Percentiles rank a stretch among this genome's conserved stretches.
Evolutionary conservation across 2,329 filamentous ascomycete genomes (phyloP).

Genomic region (Septoria linicola): DNA sequence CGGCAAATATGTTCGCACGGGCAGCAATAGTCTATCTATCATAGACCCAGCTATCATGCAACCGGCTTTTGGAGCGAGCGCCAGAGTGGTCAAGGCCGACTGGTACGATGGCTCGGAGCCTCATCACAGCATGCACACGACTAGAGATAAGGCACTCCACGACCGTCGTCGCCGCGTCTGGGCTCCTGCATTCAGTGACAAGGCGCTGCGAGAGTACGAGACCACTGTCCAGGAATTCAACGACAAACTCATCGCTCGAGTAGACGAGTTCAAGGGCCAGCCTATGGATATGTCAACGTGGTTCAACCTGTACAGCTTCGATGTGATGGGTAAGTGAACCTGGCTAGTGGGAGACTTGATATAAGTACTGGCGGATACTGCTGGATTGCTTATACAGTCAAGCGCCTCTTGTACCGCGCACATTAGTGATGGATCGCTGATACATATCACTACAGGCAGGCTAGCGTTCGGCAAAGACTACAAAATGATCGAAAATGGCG

Average conservation of each 20-base stretch:
- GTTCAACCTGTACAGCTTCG: constrained; percentile 47
- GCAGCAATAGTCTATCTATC: constrained; percentile 41
- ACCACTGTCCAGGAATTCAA: constrained; percentile 39
- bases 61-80: constrained; percentile 40
- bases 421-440: too few relatives aligned
- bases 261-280: constrained; percentile 30
- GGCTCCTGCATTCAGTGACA: constrained; percentile 45
- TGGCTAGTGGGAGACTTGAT: constrained; percentile 12
- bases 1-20: constrained; percentile 40
- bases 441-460: constrained; percentile 15
- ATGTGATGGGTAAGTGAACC: constrained; percentile 41
- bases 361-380: too few relatives aligned
- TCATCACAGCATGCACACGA: constrained; percentile 41
- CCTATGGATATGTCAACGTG: constrained; percentile 43
- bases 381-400: too few relatives aligned
- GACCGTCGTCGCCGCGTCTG: constrained; percentile 44
- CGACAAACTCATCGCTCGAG: constrained; percentile 37
- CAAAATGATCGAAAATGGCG: constrained; percentile 40
- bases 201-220: constrained; percentile 45
- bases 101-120: constrained; percentile 45
- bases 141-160: constrained; percentile 40
- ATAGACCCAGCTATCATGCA: constrained; percentile 40
- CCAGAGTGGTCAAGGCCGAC: constrained; percentile 42
- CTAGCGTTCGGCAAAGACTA: constrained; percentile 47
- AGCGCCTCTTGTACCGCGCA: too few relatives aligned